phyloP scores from a whole-genome alignment of 805 yeast species.

The Starmerella vaccinii region DNA sequence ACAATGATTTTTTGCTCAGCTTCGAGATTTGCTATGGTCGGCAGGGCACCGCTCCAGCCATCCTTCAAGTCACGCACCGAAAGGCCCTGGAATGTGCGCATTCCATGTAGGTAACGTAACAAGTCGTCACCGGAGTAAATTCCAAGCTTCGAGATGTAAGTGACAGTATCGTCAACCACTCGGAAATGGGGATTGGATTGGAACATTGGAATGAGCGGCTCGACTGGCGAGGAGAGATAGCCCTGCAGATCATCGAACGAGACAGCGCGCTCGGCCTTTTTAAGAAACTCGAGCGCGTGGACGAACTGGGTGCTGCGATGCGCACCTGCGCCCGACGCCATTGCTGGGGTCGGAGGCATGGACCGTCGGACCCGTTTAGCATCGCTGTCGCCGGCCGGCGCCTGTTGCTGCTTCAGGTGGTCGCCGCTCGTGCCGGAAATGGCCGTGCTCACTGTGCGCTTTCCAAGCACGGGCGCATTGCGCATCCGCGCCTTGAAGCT shows the following conservation, averaged over 20 bases:
- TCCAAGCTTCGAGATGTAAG: constrained; percentile 81
- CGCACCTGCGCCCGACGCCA: constrained; percentile 30
- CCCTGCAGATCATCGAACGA: constrained; percentile 53
- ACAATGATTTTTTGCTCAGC: constrained; percentile 67
- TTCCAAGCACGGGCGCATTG: constrained; percentile 44
- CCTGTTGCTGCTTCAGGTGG: background rate
- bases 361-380: constrained; percentile 23
- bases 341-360: constrained; percentile 19
- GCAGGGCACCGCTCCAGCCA: constrained; percentile 89
- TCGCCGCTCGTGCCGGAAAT: constrained; percentile 6
- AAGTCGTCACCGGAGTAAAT: constrained; percentile 73
- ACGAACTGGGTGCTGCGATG: constrained; percentile 80
- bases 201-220: constrained; percentile 59
- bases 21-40: constrained; percentile 70
- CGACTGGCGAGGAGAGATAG: constrained; percentile 52
- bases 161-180: constrained; percentile 60
- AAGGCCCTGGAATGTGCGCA: constrained; percentile 78
- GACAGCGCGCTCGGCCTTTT: constrained; percentile 57
- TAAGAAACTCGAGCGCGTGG: constrained; percentile 84
- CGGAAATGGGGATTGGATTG: constrained; percentile 68
- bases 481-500: constrained; percentile 55
- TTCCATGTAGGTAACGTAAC: constrained; percentile 60
- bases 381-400: constrained; percentile 20
- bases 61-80: constrained; percentile 72
- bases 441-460: constrained; percentile 20